A percentile compares a stretch with the other conserved stretches of the same genome.
Conservation (phyloP, 169 alveolate genomes). For the Plasmodium vinckei region DNA sequence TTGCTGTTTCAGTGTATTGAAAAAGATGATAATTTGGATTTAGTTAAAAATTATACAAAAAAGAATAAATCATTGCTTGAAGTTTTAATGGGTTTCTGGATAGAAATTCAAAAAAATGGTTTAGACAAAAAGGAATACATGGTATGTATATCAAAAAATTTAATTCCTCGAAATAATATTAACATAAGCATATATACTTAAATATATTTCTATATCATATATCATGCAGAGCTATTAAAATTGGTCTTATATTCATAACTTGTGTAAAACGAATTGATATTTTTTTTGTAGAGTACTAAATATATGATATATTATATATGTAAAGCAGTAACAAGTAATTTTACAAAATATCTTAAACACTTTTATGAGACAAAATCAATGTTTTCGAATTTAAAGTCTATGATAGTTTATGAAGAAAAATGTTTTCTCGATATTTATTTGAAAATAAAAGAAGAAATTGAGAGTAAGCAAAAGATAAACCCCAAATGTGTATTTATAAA, state of each 20-base stretch:
- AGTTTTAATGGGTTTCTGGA: conserved; percentile 35
- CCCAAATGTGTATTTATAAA: neutral
- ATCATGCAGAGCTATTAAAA: neutral
- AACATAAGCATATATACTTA: neutral
- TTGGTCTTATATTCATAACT: neutral
- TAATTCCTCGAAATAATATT: neutral
- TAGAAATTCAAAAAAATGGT: neutral
- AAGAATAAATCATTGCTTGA: conserved; percentile 25
- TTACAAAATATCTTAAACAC: conserved; percentile 28
- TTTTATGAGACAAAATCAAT: conserved; percentile 9
- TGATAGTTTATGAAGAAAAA: conserved; percentile 46
- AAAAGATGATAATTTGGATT: neutral
- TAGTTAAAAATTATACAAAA: conserved; percentile 8
- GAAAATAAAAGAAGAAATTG: conserved; percentile 9
- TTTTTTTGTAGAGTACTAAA: conserved; percentile 15
- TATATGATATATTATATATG: conserved; percentile 22
- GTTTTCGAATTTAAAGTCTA: neutral
- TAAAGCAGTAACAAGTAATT: conserved; percentile 23
- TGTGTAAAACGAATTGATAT: neutral
- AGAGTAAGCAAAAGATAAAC: neutral
- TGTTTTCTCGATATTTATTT: conserved; percentile 16
- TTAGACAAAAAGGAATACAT: neutral
- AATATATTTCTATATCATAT: neutral
- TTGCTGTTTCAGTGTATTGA: conserved; percentile 32
- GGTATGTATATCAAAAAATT: neutral